These are phyloP conservation scores for Phytopythium sindhum DNA, from an alignment of 352 stramenopile genomes.

Conservation along the genomic window DNA sequence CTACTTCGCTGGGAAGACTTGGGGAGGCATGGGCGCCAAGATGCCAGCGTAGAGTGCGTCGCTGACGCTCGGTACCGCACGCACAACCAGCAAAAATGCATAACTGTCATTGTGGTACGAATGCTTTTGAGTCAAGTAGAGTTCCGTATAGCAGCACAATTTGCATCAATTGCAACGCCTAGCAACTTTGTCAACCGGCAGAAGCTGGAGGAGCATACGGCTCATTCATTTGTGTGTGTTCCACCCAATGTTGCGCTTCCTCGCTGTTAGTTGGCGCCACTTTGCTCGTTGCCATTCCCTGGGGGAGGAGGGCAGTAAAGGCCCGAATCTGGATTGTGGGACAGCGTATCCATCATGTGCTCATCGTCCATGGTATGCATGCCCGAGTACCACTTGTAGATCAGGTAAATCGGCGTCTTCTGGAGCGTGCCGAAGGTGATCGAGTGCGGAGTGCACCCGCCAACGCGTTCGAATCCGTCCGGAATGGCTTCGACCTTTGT, in stretches of 20 bases:
- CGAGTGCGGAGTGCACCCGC: neutral
- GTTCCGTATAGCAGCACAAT: too few relatives aligned
- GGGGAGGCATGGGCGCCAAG: slow-evolving; percentile 24
- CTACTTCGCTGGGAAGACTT: slow-evolving; percentile 32
- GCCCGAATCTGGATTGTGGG: neutral
- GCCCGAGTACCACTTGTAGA: neutral
- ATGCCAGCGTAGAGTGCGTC: slow-evolving; percentile 14
- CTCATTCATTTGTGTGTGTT: too few relatives aligned
- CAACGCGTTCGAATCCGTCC: neutral
- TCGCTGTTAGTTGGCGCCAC: neutral
- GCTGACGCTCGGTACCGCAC: neutral
- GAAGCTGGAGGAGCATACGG: too few relatives aligned
- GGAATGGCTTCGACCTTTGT: neutral
- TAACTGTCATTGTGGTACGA: neutral
- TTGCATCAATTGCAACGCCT: too few relatives aligned
- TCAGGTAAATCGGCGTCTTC: neutral
- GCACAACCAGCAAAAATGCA: neutral
- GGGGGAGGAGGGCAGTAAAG: neutral
- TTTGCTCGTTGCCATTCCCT: neutral
- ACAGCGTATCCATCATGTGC: neutral
- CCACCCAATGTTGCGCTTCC: neutral
- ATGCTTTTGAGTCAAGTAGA: too few relatives aligned
- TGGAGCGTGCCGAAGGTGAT: neutral
- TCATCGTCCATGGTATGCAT: neutral
- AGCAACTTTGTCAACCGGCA: too few relatives aligned